Evolutionary conservation across 2,329 filamentous ascomycete genomes (phyloP).

Genomic region (Colletotrichum noveboracense): DNA sequence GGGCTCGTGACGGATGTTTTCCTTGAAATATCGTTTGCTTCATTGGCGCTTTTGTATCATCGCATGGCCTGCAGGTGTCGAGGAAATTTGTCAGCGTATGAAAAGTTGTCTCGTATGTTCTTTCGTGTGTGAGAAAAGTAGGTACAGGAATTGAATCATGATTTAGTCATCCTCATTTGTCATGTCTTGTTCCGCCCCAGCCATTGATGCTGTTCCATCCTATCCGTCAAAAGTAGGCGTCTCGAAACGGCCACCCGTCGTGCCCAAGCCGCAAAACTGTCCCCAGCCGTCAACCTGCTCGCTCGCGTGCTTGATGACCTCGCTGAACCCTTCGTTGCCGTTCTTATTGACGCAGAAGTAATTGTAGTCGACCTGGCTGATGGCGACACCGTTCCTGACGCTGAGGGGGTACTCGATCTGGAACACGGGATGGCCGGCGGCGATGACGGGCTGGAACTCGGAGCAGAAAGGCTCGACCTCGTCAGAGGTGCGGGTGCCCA

Average conservation of each 20-base stretch:
- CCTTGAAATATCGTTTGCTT: background rate
- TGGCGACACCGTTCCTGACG: conserved; percentile 24
- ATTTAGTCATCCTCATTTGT: background rate
- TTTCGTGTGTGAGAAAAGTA: background rate
- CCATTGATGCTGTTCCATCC: background rate
- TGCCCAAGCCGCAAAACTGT: conserved; percentile 31
- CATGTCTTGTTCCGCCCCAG: background rate
- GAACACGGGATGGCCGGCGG: conserved; percentile 34
- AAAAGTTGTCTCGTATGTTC: background rate
- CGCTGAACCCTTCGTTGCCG: conserved; percentile 35
- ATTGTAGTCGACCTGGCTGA: conserved; percentile 28
- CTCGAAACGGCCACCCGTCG: conserved; percentile 23
- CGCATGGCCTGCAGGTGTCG: background rate
- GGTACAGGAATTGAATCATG: background rate
- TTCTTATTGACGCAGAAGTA: conserved; percentile 29
- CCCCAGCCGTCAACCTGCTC: conserved; percentile 36
- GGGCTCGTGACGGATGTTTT: background rate
- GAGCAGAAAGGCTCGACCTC: conserved; percentile 32
- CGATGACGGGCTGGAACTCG: conserved; percentile 33
- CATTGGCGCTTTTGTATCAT: background rate
- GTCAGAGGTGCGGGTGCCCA: conserved; percentile 16
- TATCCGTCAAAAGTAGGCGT: conserved; percentile 26
- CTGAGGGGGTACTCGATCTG: conserved; percentile 39
- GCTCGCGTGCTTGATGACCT: conserved; percentile 36
- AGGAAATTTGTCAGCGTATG: background rate